These are phyloP conservation scores for Aureobasidium sp. DNA, from an alignment of 2,329 filamentous ascomycete species.

Conservation along the genomic window DNA sequence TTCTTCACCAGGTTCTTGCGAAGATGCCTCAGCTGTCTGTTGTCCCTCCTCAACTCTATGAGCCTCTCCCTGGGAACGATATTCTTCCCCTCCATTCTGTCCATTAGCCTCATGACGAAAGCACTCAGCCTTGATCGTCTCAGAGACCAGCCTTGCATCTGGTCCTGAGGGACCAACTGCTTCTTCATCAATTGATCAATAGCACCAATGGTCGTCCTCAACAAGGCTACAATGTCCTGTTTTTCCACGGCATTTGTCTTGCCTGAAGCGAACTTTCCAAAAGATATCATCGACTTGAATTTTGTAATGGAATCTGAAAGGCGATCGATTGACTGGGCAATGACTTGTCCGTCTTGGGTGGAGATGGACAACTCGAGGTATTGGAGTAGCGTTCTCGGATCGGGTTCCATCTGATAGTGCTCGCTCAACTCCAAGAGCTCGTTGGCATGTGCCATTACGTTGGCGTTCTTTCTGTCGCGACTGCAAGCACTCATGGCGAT, in stretches of 20 bases:
- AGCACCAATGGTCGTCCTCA: conserved; percentile 19
- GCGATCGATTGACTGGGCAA: conserved; percentile 20
- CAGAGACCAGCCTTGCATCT: conserved; percentile 16
- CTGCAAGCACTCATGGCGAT: conserved; percentile 66
- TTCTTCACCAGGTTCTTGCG: neutral
- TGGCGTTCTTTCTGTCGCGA: conserved; percentile 67
- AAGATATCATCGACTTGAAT: conserved; percentile 17
- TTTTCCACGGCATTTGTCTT: conserved; percentile 10
- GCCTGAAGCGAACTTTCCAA: conserved; percentile 15
- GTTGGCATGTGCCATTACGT: conserved; percentile 56
- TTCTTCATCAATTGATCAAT: conserved; percentile 23
- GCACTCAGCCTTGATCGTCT: conserved; percentile 17
- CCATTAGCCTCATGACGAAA: conserved; percentile 14
- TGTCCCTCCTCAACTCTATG: conserved; percentile 4
- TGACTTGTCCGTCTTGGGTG: conserved; percentile 24
- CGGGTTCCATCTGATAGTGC: conserved; percentile 35
- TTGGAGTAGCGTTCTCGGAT: conserved; percentile 42
- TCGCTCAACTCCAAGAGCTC: conserved; percentile 58
- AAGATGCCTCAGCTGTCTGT: conserved; percentile 5
- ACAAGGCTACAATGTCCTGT: conserved; percentile 16
- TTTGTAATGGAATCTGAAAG: conserved; percentile 19
- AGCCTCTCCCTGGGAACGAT: neutral
- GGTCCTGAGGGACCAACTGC: conserved; percentile 17
- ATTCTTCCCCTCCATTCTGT: conserved; percentile 9
- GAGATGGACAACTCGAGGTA: conserved; percentile 51